Evolutionary conservation across 306 rosid genomes (phyloP), one percentile per base, ranked within the genome.

Genomic region (Arachis stenosperma): DNA sequence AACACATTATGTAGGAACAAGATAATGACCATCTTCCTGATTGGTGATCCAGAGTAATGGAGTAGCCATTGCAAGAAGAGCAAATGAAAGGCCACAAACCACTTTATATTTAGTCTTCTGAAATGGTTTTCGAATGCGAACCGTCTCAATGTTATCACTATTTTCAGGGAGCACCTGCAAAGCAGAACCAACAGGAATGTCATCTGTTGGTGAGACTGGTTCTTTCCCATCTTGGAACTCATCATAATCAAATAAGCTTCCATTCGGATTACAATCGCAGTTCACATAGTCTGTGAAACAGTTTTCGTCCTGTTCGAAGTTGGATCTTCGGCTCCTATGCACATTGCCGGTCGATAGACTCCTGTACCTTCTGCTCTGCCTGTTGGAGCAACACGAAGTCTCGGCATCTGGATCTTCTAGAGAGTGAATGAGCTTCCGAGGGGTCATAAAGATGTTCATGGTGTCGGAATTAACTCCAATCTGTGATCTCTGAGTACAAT

Each of bases 141-240:
- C 44, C 15, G 65, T 60, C 44, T 51, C 72, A 75, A 75, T 17
- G 62, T 37, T 71, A 37, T 72, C 71, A 58, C 69, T 50, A 36
- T 60, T 61, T 57, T 80, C 80, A 8, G 65, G 74, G 70, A 82
- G 48, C 61, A 2, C 71, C 51, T 76, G 86, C 78, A 50, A 48
- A 59, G 78, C 79, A 65, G 78, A 65, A 60, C 79, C 82, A 59
- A 44, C 65, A 2, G 72, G 83, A 77, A 74, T 66, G 60, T 76
- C 81, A 41, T 86, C 85, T 3, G 96, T 84, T 30, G 98, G 87
- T 40, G 96, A 89, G 63, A 89, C 93, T 7, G 98, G 90, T 80
- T 90, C 97, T 0, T 39, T 15, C 48, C 79, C 81, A 15, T 75
- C 91, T 75, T 82, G 86, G 37, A 77, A 78, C 73, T 88, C 86